A percentile compares a stretch with the other conserved stretches of the same genome.
These are phyloP conservation scores for Erucastrum elatum DNA, from an alignment of 345 rosid genomes.

Conservation along the genomic window DNA sequence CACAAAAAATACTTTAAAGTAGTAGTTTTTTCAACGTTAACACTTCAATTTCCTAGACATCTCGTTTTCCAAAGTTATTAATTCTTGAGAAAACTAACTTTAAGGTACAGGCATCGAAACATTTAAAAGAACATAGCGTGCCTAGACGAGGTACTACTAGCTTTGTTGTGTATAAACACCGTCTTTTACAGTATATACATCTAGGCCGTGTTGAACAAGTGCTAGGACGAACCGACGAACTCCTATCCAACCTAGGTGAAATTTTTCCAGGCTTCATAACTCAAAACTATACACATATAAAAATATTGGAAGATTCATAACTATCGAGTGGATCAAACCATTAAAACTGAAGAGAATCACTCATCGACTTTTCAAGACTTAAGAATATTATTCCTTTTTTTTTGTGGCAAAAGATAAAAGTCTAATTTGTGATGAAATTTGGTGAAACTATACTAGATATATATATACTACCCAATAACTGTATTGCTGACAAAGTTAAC, in stretches of 20 bases:
- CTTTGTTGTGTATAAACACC: neutral
- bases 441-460: too few species aligned
- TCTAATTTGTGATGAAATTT: neutral
- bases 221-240: too few species aligned
- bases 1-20: neutral
- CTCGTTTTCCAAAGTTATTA: neutral
- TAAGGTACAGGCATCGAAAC: neutral
- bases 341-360: neutral
- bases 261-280: too few species aligned
- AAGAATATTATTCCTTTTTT: neutral
- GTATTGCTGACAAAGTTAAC: neutral
- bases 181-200: too few species aligned
- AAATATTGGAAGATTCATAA: too few species aligned
- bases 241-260: too few species aligned
- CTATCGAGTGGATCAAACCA: too few species aligned
- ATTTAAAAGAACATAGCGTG: neutral
- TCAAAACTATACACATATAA: too few species aligned
- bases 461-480: neutral
- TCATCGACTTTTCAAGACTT: neutral
- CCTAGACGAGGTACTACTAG: neutral
- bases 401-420: neutral
- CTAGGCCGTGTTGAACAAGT: too few species aligned
- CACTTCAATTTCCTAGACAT: neutral
- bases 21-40: neutral
- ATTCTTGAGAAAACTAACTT: neutral